These are phyloP conservation scores for Boletus subparvulus DNA, from an alignment of 768 basidiomycete species.

Conservation along the genomic window DNA sequence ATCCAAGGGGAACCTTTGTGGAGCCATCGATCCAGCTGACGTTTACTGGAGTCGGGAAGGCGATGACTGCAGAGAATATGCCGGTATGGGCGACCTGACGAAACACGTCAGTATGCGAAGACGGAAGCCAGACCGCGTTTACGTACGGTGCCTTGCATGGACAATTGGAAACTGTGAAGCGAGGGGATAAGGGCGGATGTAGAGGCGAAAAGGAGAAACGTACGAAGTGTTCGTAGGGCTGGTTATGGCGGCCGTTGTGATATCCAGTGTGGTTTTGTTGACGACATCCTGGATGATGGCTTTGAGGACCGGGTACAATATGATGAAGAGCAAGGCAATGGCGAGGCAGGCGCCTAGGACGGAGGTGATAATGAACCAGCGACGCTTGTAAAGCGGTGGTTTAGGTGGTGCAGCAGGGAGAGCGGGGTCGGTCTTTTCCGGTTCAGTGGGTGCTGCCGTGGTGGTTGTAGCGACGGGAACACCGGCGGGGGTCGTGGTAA, in stretches of 20 bases:
- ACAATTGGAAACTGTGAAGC: constrained; percentile 47
- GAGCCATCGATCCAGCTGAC: constrained; percentile 58
- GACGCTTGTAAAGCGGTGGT: constrained; percentile 57
- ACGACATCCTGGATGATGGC: constrained; percentile 68
- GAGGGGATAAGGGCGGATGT: constrained; percentile 3
- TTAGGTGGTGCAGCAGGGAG: constrained; percentile 8
- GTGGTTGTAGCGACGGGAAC: background rate
- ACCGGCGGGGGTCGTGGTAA: constrained; percentile 8
- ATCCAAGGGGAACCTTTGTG: constrained; percentile 52
- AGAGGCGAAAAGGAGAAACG: constrained; percentile 19
- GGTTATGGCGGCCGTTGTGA: constrained; percentile 52
- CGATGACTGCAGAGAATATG: constrained; percentile 59
- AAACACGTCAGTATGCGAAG: background rate
- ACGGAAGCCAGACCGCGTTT: background rate
- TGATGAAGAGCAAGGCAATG: constrained; percentile 64
- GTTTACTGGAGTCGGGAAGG: constrained; percentile 55
- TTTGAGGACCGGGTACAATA: constrained; percentile 65
- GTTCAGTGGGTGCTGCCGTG: background rate
- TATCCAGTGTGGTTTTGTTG: constrained; percentile 51
- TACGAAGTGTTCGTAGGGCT: constrained; percentile 58
- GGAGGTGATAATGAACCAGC: constrained; percentile 61
- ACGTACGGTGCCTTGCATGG: constrained; percentile 53
- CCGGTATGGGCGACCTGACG: constrained; percentile 64
- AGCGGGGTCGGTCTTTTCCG: background rate
- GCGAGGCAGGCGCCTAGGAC: constrained; percentile 50